Conservation (phyloP, 345 rosid genomes). For the Diplotaxis tenuifolia region DNA sequence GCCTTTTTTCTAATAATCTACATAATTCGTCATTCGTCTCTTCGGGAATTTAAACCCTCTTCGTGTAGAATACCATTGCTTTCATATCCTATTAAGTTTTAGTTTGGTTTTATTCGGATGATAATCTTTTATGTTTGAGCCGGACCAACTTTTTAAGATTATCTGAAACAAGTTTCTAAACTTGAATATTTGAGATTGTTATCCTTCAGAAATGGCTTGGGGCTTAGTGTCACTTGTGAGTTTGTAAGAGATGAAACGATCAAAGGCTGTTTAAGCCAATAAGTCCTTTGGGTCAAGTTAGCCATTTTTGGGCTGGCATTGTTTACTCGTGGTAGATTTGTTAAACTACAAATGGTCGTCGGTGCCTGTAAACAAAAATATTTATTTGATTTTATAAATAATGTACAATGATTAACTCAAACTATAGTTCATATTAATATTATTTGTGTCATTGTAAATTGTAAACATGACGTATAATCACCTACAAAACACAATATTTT, state of each 20-base stretch:
- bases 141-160: neutral
- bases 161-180: neutral
- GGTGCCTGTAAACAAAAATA: neutral
- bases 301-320: neutral
- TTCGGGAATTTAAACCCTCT: no score
- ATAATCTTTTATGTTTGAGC: neutral
- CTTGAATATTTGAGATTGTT: neutral
- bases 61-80: no score
- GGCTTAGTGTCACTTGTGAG: neutral
- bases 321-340: neutral
- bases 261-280: neutral
- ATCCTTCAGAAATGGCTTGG: no score
- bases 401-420: no score
- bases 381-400: no score
- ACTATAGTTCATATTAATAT: no score
- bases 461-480: no score
- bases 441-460: no score
- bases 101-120: neutral
- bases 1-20: no score
- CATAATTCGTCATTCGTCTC: no score
- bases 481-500: no score
- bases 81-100: neutral
- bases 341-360: neutral
- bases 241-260: neutral
- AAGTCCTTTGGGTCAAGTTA: neutral